These are phyloP conservation scores for Aspergillus ochraceoroseus DNA, from an alignment of 2,329 filamentous ascomycete species.

Conservation along the genomic window DNA sequence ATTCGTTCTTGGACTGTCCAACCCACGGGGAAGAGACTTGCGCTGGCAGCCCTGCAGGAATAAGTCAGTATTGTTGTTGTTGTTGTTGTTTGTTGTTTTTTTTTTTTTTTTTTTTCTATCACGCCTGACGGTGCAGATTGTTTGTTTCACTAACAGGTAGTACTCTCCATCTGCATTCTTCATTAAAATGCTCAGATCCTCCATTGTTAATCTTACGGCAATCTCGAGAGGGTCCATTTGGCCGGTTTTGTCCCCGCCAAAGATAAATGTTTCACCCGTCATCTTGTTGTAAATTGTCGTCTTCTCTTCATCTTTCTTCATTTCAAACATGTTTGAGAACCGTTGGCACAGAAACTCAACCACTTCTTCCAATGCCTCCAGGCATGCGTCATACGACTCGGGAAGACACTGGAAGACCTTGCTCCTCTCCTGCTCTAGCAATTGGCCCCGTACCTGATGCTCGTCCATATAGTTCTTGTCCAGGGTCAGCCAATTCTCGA, in stretches of 20 bases:
- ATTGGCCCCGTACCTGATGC: constrained; percentile 39
- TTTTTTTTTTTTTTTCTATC: background rate
- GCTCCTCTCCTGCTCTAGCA: constrained; percentile 38
- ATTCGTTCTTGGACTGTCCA: constrained; percentile 50
- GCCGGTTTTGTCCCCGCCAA: constrained; percentile 32
- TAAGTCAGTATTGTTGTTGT: constrained; percentile 3
- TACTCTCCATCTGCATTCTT: constrained; percentile 46
- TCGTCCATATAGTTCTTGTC: constrained; percentile 46
- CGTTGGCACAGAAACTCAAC: constrained; percentile 43
- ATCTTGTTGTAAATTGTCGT: constrained; percentile 42
- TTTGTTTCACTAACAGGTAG: constrained; percentile 39
- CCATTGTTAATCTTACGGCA: constrained; percentile 48
- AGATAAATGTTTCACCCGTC: constrained; percentile 42
- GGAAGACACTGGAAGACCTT: constrained; percentile 46
- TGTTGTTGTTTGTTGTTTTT: constrained; percentile 5
- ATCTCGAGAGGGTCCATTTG: constrained; percentile 47
- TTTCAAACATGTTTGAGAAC: constrained; percentile 45
- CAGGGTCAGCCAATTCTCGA: constrained; percentile 47
- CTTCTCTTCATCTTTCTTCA: constrained; percentile 23
- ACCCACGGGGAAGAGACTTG: constrained; percentile 51
- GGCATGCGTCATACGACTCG: constrained; percentile 44
- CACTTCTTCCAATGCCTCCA: constrained; percentile 47
- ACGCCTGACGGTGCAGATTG: background rate
- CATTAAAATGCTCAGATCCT: constrained; percentile 50
- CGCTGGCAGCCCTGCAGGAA: constrained; percentile 44